These are phyloP conservation scores for Talaromyces sp. DNA, from an alignment of 2,329 filamentous ascomycete genomes.

Conservation along the genomic window DNA sequence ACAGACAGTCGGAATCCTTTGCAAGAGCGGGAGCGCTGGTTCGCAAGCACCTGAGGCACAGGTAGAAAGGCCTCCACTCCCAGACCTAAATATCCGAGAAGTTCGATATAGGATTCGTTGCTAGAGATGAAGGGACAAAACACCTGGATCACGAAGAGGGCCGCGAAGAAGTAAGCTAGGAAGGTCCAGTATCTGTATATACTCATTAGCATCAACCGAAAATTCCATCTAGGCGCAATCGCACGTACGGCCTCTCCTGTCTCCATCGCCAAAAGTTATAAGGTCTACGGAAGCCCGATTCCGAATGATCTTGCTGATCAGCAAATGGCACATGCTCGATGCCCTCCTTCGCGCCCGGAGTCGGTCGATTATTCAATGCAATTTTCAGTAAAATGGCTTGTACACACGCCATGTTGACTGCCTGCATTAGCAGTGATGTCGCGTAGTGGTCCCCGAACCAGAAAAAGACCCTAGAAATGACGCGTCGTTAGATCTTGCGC, in stretches of 20 bases:
- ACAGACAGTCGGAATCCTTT: constrained; percentile 47
- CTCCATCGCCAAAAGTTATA: constrained; percentile 64
- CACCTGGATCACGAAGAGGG: constrained; percentile 50
- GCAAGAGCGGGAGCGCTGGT: constrained; percentile 45
- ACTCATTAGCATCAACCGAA: neutral
- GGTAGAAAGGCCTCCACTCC: constrained; percentile 46
- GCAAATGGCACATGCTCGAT: constrained; percentile 41
- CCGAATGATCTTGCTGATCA: constrained; percentile 19
- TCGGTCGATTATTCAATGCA: constrained; percentile 54
- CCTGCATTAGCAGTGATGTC: constrained; percentile 55
- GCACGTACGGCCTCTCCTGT: constrained; percentile 45
- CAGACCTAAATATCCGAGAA: constrained; percentile 43
- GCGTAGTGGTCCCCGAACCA: constrained; percentile 62
- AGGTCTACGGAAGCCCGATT: constrained; percentile 41
- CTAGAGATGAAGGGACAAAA: constrained; percentile 46
- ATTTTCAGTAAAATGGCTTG: constrained; percentile 58
- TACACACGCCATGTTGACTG: constrained; percentile 55
- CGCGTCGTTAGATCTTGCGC: neutral
- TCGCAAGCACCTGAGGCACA: constrained; percentile 44
- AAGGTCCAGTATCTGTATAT: constrained; percentile 52
- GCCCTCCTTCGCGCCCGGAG: constrained; percentile 32
- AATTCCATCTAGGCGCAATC: neutral
- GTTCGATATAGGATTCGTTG: constrained; percentile 38
- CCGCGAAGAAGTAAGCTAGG: constrained; percentile 49
- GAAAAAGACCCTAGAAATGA: constrained; percentile 52